A percentile compares a stretch with the other conserved stretches of the same genome.
Evolutionary conservation across 2,329 filamentous ascomycete species (phyloP).

Genomic region (Sphaerulina vaccinii): DNA sequence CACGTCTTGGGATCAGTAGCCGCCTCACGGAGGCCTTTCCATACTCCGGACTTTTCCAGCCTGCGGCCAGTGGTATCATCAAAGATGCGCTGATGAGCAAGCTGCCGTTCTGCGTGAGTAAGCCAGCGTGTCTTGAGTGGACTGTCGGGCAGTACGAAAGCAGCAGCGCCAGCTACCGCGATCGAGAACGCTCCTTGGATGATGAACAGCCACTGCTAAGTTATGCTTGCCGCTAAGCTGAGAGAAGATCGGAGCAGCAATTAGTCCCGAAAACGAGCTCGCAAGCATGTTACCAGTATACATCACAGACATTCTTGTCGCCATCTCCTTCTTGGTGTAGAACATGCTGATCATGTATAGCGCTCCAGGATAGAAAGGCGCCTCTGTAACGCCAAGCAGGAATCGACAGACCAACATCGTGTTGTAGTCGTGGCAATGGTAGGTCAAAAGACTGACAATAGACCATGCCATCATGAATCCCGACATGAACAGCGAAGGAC

Average conservation of each 20-base stretch:
- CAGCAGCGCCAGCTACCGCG: constrained; percentile 56
- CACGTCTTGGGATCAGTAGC: constrained; percentile 11
- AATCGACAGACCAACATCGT: constrained; percentile 12
- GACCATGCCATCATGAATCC: constrained; percentile 16
- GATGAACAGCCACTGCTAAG: constrained; percentile 56
- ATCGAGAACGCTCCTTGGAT: constrained; percentile 68
- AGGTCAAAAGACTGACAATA: constrained; percentile 13
- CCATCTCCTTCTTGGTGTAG: constrained; percentile 50
- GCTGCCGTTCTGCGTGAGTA: constrained; percentile 21
- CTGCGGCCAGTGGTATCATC: constrained; percentile 12
- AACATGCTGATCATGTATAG: constrained; percentile 16
- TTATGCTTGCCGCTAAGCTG: no score
- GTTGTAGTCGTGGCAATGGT: constrained; percentile 10
- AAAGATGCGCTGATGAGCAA: constrained; percentile 14
- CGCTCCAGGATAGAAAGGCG: constrained; percentile 13
- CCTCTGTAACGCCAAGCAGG: constrained; percentile 11
- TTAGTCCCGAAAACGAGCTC: constrained; percentile 65
- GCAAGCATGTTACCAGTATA: constrained; percentile 42
- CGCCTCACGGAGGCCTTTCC: constrained; percentile 14
- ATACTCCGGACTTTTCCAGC: constrained; percentile 10
- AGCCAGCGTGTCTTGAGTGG: constrained; percentile 43
- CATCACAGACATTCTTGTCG: constrained; percentile 27
- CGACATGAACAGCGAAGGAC: constrained; percentile 12
- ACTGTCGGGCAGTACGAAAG: constrained; percentile 63
- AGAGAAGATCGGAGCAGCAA: constrained; percentile 57